These are phyloP conservation scores for Noccaea caerulescens DNA, from an alignment of 345 rosid genomes.

Conservation along the genomic window DNA sequence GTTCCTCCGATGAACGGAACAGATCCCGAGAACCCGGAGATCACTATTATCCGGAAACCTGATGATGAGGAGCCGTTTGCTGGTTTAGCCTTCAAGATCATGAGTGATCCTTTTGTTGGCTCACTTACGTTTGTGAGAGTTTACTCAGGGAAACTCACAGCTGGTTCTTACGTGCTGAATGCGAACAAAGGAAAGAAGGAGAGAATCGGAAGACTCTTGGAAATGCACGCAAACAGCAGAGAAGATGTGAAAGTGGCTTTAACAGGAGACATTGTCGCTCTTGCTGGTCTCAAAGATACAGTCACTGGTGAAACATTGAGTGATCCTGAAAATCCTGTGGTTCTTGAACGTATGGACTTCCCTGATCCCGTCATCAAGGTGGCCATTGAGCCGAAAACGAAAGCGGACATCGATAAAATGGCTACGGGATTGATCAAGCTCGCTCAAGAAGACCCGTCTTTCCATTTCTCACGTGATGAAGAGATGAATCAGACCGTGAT, in stretches of 20 bases:
- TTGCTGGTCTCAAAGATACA: conserved; percentile 92
- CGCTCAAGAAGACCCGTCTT: conserved; percentile 97
- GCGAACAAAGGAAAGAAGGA: conserved; percentile 97
- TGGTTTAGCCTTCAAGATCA: conserved; percentile 95
- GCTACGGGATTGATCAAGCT: conserved; percentile 86
- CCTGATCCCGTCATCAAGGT: conserved; percentile 99
- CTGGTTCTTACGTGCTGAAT: conserved; percentile 91
- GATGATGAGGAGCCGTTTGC: conserved; percentile 86
- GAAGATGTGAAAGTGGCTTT: conserved; percentile 89
- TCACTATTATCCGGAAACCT: conserved; percentile 56
- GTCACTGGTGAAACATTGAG: conserved; percentile 87
- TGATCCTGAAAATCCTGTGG: conserved; percentile 73
- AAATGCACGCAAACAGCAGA: conserved; percentile 98
- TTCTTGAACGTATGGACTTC: conserved; percentile 97
- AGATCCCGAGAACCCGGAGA: conserved; percentile 89
- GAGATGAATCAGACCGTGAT: conserved; percentile 96
- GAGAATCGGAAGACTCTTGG: conserved; percentile 94
- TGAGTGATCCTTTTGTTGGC: conserved; percentile 94
- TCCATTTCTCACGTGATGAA: conserved; percentile 95
- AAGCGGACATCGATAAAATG: conserved; percentile 96
- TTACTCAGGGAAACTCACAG: conserved; percentile 76
- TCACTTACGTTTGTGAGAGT: conserved; percentile 94
- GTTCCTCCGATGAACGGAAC: conserved; percentile 88
- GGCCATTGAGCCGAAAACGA: conserved; percentile 96
- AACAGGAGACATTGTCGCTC: conserved; percentile 89